Conservation (phyloP, 1,284 basidiomycete genomes). For the Cryptococcus jaspeensis region DNA sequence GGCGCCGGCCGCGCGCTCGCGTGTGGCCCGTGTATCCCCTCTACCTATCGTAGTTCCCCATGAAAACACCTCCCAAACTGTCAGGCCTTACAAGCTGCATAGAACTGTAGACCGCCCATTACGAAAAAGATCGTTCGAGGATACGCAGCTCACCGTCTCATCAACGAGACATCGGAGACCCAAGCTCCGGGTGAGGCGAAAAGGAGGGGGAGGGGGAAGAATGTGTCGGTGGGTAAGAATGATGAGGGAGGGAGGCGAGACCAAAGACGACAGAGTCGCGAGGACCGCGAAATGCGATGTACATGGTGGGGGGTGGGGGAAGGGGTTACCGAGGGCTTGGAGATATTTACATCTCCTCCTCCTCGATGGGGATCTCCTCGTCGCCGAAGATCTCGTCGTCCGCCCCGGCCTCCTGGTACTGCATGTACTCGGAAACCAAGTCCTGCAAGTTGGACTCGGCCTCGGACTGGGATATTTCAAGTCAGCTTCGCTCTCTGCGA, state of each 20-base stretch:
- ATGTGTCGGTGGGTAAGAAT: constrained; percentile 4
- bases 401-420: constrained; percentile 82
- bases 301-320: constrained; percentile 1
- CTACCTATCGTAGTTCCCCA: background rate
- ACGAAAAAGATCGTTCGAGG: background rate
- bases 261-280: constrained; percentile 2
- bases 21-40: too few species aligned
- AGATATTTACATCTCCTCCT: constrained; percentile 32
- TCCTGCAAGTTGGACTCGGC: constrained; percentile 97
- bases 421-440: constrained; percentile 89
- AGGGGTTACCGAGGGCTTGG: constrained; percentile 3
- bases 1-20: too few species aligned
- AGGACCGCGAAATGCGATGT: constrained; percentile 3
- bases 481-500: constrained; percentile 55
- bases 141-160: constrained; percentile 49
- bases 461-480: constrained; percentile 61
- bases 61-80: background rate
- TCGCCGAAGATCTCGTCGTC: constrained; percentile 55
- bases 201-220: constrained; percentile 11
- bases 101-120: constrained; percentile 2
- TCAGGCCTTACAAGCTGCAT: constrained; percentile 4
- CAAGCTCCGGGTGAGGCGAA: constrained; percentile 42
- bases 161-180: constrained; percentile 46
- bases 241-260: constrained; percentile 10
- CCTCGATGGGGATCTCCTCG: constrained; percentile 46